Percentiles rank a stretch among this genome's conserved stretches.
Evolutionary conservation across 164 flowering plant species (phyloP).

Genomic region (Nymphaea colorata): DNA sequence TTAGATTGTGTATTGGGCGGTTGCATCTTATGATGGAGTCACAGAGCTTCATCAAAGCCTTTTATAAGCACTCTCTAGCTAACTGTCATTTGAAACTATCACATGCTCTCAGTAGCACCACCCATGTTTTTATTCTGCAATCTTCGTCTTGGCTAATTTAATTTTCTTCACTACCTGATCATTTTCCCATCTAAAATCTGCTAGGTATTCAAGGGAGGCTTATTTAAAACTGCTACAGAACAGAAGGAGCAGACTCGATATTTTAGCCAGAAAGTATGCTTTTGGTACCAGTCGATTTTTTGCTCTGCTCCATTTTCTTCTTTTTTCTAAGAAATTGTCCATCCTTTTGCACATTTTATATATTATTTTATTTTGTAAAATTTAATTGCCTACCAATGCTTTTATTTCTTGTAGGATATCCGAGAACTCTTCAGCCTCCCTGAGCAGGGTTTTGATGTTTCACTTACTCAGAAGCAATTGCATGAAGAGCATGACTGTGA

Average conservation of each 20-base stretch:
- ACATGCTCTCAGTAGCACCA: too few species aligned
- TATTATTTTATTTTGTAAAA: not conserved
- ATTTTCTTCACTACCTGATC: too few species aligned
- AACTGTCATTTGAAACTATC: too few species aligned
- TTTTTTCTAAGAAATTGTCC: not conserved
- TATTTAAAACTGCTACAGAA: conserved; percentile 91
- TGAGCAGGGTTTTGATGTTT: conserved; percentile 79
- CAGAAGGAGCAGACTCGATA: conserved; percentile 93
- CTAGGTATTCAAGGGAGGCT: conserved; percentile 88
- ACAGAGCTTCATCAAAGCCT: too few species aligned
- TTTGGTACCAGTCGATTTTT: not conserved
- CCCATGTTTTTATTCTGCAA: too few species aligned
- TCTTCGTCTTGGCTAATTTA: too few species aligned
- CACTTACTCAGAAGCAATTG: conserved; percentile 84
- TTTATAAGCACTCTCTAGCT: too few species aligned
- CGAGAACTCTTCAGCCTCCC: conserved; percentile 84
- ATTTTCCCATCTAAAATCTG: not conserved
- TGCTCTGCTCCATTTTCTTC: not conserved
- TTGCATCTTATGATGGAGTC: too few species aligned
- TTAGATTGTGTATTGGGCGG: too few species aligned
- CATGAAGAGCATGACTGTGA: conserved; percentile 77
- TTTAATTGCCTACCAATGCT: not conserved
- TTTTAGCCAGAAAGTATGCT: conserved; percentile 75
- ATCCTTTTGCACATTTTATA: not conserved
- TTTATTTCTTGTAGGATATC: conserved; percentile 54